Base-by-base conservation (phyloP, 2,329 filamentous ascomycete genomes). In the Exophiala sp. region DNA sequence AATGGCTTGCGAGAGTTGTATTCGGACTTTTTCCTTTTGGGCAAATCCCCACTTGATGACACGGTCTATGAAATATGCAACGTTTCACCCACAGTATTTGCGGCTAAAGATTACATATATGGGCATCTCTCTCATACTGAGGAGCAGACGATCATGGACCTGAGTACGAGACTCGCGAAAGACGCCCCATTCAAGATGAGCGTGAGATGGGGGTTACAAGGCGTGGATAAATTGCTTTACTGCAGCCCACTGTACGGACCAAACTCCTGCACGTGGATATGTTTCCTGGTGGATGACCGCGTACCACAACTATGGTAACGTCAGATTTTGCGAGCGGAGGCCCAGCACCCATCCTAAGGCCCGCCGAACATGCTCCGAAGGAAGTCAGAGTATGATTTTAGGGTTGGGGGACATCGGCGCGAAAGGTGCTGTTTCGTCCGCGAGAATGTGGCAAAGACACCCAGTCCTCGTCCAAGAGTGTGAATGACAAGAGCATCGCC, bases 21-120 rank as follows among this genome's bases (percentile, higher is more conserved):
- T 51, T 62, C 61, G 29, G 59, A 67, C 38, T 67, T 62, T 35
- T 67, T 67, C 52, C 59, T 66, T 38, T 59, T 67, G 34, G 60
- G 58, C 33, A 56, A 59, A 43, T 61, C 59, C 20, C 60, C 57
- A n/a, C 53, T 63, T 24, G 59, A 63, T 36, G 60, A 62, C 14
- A 50, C 50, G 10, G 58, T 58, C 43, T 68, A 65, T 38, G 65
- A 66, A 47, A 66, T 68, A 21, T 65, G 63, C 52, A 64, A 67
- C 51, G 61, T 68, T 20, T 67, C 65, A 39, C 60, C 60, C 11
- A 55, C 53, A 14, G 44, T 67, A 20, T 57, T 59, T 35, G 58
- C 50, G 14, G 52, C 60, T n/a, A 58, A 55, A 29, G 65, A 66
- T 34, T 67, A 63, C 45, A 55, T 64, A 33, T 53, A 62, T 39